Evolutionary conservation across 2,329 filamentous ascomycete species (phyloP).

Genomic region (Ophiostoma australiae): DNA sequence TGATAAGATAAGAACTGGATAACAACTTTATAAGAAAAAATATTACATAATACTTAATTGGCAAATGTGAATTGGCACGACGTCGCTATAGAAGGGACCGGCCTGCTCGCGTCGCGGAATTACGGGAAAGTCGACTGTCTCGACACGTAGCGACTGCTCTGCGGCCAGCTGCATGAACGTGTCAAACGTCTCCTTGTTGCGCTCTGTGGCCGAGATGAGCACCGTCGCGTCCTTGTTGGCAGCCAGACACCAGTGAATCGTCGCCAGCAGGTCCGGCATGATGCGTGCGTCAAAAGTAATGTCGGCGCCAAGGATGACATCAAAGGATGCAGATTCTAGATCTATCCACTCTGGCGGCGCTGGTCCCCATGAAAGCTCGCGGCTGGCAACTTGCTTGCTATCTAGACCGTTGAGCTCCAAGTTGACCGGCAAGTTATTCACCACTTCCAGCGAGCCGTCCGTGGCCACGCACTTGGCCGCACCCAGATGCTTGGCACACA

Average conservation of each 20-base stretch:
- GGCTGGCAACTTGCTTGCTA: slow-evolving; percentile 41
- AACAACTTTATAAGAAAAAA: background rate
- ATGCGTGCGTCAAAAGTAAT: slow-evolving; percentile 68
- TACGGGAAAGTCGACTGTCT: slow-evolving; percentile 42
- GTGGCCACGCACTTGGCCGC: slow-evolving; percentile 60
- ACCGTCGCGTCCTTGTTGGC: slow-evolving; percentile 53
- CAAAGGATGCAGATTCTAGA: slow-evolving; percentile 36
- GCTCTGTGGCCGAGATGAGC: slow-evolving; percentile 64
- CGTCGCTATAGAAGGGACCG: slow-evolving; percentile 61
- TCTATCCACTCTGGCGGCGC: background rate
- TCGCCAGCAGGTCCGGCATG: slow-evolving; percentile 60
- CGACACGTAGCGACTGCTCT: slow-evolving; percentile 41
- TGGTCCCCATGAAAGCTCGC: slow-evolving; percentile 59
- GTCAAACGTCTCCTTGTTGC: slow-evolving; percentile 65
- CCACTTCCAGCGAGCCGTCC: slow-evolving; percentile 69
- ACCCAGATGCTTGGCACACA: slow-evolving; percentile 64
- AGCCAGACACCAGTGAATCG: slow-evolving; percentile 41
- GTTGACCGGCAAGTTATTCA: slow-evolving; percentile 62
- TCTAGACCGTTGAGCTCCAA: slow-evolving; percentile 62
- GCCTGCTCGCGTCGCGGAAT: slow-evolving; percentile 41
- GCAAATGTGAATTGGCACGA: slow-evolving; percentile 56
- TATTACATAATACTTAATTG: background rate
- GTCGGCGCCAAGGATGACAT: slow-evolving; percentile 70
- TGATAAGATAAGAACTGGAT: background rate
- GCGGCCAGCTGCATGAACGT: slow-evolving; percentile 55